Percentiles rank a stretch among this genome's conserved stretches.
These are phyloP conservation scores for Amoebophrya sp. DNA, from an alignment of 169 alveolate genomes.

Conservation along the genomic window DNA sequence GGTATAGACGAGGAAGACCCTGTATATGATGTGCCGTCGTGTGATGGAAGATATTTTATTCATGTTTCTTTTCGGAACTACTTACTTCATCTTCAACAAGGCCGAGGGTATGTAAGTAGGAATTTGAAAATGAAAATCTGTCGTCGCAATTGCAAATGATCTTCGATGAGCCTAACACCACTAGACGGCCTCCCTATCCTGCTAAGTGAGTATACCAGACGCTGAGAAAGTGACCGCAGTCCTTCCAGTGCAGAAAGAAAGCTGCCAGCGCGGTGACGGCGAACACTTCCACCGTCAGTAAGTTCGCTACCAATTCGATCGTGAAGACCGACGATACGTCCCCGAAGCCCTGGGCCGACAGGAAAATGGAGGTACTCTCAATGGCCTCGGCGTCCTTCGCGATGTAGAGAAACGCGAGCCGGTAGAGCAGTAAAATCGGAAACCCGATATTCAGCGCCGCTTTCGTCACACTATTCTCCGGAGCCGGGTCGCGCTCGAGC, in stretches of 20 bases:
- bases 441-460: background rate
- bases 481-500: background rate
- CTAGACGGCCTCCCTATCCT: no score
- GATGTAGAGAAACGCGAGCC: background rate
- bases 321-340: no score
- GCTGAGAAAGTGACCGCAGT: background rate
- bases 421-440: background rate
- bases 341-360: no score
- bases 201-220: background rate
- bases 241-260: background rate
- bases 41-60: no score
- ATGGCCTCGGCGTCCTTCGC: background rate
- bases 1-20: background rate
- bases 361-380: background rate
- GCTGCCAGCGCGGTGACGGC: background rate
- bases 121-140: no score
- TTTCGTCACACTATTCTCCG: background rate
- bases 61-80: no score
- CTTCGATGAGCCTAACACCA: no score
- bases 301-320: no score
- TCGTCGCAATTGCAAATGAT: no score
- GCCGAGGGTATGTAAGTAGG: no score
- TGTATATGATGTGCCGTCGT: background rate
- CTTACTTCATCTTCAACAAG: no score
- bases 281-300: background rate